phyloP scores from a whole-genome alignment of 2,329 filamentous ascomycete species.

The Leptographium radiaticola region DNA sequence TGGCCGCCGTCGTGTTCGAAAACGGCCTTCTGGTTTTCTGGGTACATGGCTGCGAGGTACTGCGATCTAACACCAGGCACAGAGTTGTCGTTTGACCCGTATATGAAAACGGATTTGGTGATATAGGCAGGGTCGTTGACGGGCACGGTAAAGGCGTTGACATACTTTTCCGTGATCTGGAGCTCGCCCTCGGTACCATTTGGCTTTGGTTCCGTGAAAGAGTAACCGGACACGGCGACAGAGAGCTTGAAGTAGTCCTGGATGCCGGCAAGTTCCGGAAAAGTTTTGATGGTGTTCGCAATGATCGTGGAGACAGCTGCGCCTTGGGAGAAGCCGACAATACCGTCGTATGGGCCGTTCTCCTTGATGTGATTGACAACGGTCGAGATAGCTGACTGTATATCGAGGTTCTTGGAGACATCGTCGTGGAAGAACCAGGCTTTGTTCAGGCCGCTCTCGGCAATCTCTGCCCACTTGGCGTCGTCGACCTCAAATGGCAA shows the following conservation, averaged over 20 bases:
- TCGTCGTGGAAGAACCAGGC: conserved; percentile 6
- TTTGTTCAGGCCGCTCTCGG: not conserved
- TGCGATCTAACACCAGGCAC: conserved; percentile 3
- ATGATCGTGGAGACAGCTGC: conserved; percentile 4
- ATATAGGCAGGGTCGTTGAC: conserved; percentile 1
- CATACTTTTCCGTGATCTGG: conserved; percentile 5
- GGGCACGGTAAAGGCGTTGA: conserved; percentile 1
- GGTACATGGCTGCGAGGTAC: conserved; percentile 7
- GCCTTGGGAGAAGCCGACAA: conserved; percentile 4
- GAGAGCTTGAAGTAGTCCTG: conserved; percentile 6
- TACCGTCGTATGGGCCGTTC: conserved; percentile 5
- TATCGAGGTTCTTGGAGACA: conserved; percentile 5
- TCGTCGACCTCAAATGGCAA: conserved; percentile 5
- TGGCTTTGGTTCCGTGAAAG: conserved; percentile 6
- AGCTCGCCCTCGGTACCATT: conserved; percentile 1
- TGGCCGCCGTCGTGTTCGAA: conserved; percentile 5
- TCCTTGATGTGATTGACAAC: conserved; percentile 4
- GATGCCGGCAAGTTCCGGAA: conserved; percentile 1
- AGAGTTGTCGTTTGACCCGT: conserved; percentile 6
- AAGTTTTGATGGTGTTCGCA: conserved; percentile 3
- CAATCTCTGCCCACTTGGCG: conserved; percentile 4
- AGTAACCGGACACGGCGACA: conserved; percentile 5
- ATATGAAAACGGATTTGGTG: conserved; percentile 5
- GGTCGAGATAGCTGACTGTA: not conserved
- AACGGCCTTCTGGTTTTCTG: conserved; percentile 2